These are phyloP conservation scores for Xylaria sp. DNA, from an alignment of 2,329 filamentous ascomycete genomes.

Conservation along the genomic window DNA sequence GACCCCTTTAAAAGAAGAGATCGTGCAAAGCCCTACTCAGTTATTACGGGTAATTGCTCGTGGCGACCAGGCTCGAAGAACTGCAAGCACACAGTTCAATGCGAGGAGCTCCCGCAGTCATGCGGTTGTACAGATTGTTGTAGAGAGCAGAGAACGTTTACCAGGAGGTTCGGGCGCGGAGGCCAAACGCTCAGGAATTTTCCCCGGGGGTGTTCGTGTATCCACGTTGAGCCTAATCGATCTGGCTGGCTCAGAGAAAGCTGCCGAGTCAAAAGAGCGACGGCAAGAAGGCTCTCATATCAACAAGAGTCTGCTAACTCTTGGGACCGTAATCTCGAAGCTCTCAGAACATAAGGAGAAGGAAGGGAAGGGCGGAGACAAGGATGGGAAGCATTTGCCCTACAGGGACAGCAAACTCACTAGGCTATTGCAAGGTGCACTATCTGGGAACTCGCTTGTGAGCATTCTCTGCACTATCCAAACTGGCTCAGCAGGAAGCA, in stretches of 20 bases:
- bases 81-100: slow-evolving; percentile 96
- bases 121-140: slow-evolving; percentile 97
- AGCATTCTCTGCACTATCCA: slow-evolving; percentile 98
- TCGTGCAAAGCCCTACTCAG: slow-evolving; percentile 96
- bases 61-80: slow-evolving; percentile 87
- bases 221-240: slow-evolving; percentile 96
- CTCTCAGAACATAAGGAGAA: slow-evolving; percentile 91
- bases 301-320: slow-evolving; percentile 94
- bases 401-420: slow-evolving; percentile 98
- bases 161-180: slow-evolving; percentile 60
- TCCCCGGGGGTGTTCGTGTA: slow-evolving; percentile 89
- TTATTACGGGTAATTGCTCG: slow-evolving; percentile 91
- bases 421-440: slow-evolving; percentile 84
- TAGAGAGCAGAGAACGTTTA: slow-evolving; percentile 90
- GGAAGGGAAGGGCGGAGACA: slow-evolving; percentile 72
- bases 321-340: slow-evolving; percentile 92
- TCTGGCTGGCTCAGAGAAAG: slow-evolving; percentile 93
- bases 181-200: slow-evolving; percentile 70
- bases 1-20: slow-evolving; percentile 94
- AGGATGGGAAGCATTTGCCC: slow-evolving; percentile 89
- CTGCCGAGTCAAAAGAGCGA: slow-evolving; percentile 92
- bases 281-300: slow-evolving; percentile 96
- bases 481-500: slow-evolving; percentile 76
- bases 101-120: slow-evolving; percentile 95
- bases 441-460: slow-evolving; percentile 92